Conservation (phyloP, 2,329 filamentous ascomycete species). For the Escovopsis sp. region DNA sequence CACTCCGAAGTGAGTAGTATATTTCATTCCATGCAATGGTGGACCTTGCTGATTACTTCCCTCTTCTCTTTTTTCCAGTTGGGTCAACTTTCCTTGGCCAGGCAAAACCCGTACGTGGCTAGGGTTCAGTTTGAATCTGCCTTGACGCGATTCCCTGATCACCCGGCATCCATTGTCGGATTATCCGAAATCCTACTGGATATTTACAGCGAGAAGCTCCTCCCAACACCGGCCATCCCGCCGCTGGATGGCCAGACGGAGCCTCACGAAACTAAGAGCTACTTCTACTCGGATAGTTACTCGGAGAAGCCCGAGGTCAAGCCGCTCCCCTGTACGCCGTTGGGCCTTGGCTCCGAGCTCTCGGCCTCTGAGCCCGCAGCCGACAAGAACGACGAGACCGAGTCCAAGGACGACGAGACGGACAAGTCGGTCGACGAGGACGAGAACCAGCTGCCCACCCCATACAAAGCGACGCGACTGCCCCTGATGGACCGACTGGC, state of each 20-base stretch:
- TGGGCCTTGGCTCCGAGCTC: slow-evolving; percentile 27
- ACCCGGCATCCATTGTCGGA: slow-evolving; percentile 65
- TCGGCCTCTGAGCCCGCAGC: slow-evolving; percentile 10
- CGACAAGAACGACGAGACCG: slow-evolving; percentile 7
- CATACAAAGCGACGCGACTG: slow-evolving; percentile 45
- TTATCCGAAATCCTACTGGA: slow-evolving; percentile 77
- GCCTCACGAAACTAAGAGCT: slow-evolving; percentile 1
- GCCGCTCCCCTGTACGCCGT: slow-evolving; percentile 27
- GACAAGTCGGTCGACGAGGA: slow-evolving; percentile 8
- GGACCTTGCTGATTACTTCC: slow-evolving; percentile 10
- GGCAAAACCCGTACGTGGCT: slow-evolving; percentile 50
- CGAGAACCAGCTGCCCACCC: slow-evolving; percentile 31
- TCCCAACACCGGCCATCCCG: slow-evolving; percentile 41
- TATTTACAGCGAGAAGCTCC: slow-evolving; percentile 57
- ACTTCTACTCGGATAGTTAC: background rate
- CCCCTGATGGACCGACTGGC: slow-evolving; percentile 71
- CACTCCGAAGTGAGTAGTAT: slow-evolving; percentile 54
- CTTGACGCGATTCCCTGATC: slow-evolving; percentile 64
- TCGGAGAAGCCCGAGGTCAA: slow-evolving; percentile 2
- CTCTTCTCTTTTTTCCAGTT: slow-evolving; percentile 29
- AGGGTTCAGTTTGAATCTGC: slow-evolving; percentile 70
- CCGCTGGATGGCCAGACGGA: slow-evolving; percentile 17
- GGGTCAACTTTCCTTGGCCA: slow-evolving; percentile 50
- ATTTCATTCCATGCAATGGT: too few relatives aligned
- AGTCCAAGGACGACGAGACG: background rate